Evolutionary conservation across 768 basidiomycete species (phyloP), one percentile per base, ranked within the genome.

Genomic region (Pulveroboletus ravenelii): DNA sequence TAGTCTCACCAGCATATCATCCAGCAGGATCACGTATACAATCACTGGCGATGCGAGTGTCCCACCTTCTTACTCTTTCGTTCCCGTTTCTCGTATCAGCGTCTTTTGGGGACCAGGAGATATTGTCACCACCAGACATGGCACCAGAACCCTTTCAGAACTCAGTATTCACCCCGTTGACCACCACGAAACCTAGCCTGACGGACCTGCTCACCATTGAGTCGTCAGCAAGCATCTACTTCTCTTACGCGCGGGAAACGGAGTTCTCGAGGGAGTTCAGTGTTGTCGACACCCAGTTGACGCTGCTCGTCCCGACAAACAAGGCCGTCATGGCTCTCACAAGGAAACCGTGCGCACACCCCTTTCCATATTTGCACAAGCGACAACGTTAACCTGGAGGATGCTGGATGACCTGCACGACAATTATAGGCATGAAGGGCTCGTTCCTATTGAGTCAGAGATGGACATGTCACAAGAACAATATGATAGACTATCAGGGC

Each of bases 231-330:
- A 91, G 88, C 36, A 92, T 93, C 45, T 93, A 89, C 74, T 90
- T 83, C 64, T 82, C 85, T 0, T 92, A 92, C 63, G 85, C 87
- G 5, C 77, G 89, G 6, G 89, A 90, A 60, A 71, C 83, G 2
- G 74, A 79, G 56, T 57, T 85, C n/a, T 84, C 82, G 62, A 60
- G 63, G 29, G 70, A 74, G 10, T 77, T 92, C 44, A 55, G 45
- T 20, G 59, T 63, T 14, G 39, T 37, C 6, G 47, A 59, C 27
- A 62, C 66, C 15, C 48, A 62, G 7, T 66, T 72, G 48, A 90
- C 90, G 0, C 46, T 94, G 10, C 75, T 95, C 38, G 90, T 85
- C 5, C 92, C 92, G 1, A 89, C 87, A 23, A 93, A 95, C 68
- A 88, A 85, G 66, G 92, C 90, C 9, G 81, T 93, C 14, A 89